phyloP scores from a whole-genome alignment of 2,329 filamentous ascomycete species.

The Cladobotryum protrusum region DNA sequence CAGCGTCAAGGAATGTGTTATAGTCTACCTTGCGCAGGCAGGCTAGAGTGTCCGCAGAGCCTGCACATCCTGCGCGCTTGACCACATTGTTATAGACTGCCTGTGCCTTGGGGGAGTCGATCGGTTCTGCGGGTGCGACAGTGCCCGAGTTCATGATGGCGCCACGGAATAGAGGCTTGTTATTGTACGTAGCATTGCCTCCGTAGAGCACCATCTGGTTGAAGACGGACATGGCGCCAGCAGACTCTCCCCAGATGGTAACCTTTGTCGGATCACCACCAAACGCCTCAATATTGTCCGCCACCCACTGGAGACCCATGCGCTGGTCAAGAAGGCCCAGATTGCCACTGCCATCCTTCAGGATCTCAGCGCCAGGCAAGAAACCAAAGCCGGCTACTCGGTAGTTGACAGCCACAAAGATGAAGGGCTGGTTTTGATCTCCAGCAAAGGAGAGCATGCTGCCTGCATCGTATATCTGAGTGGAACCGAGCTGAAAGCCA shows the following conservation, averaged over 20 bases:
- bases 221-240: conserved; percentile 65
- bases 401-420: conserved; percentile 76
- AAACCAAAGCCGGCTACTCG: conserved; percentile 70
- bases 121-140: conserved; percentile 52
- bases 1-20: conserved; percentile 55
- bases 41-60: conserved; percentile 49
- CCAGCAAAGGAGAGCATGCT: conserved; percentile 41
- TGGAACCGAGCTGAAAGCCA: conserved; percentile 52
- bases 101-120: conserved; percentile 63
- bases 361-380: conserved; percentile 60
- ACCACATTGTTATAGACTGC: conserved; percentile 58
- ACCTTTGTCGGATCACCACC: conserved; percentile 75
- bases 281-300: conserved; percentile 70
- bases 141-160: conserved; percentile 74
- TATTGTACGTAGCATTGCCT: conserved; percentile 69
- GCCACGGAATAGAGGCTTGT: conserved; percentile 65
- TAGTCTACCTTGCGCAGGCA: conserved; percentile 61
- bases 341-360: conserved; percentile 62
- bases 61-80: conserved; percentile 53
- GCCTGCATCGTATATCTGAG: conserved; percentile 46
- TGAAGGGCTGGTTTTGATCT: conserved; percentile 45
- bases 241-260: conserved; percentile 72
- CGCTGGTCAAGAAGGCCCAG: conserved; percentile 68
- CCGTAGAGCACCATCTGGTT: conserved; percentile 71
- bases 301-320: conserved; percentile 67